A percentile compares a stretch with the other conserved stretches of the same genome.
These are phyloP conservation scores for Nemophila menziesii DNA, from an alignment of 257 asterid genomes.

Conservation along the genomic window DNA sequence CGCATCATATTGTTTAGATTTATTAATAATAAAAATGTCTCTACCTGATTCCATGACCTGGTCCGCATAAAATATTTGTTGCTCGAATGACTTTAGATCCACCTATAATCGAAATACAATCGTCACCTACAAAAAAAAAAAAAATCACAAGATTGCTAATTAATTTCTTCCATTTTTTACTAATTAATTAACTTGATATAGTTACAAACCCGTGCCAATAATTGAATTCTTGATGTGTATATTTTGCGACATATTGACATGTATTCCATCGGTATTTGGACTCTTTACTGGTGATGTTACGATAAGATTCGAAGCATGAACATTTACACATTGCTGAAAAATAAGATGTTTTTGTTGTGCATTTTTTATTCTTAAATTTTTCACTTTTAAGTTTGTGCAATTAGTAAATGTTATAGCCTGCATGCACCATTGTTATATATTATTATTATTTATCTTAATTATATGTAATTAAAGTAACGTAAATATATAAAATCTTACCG, in stretches of 20 bases:
- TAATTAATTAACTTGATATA: background rate
- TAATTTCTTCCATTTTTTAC: too few species aligned
- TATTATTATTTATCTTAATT: too few species aligned
- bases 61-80: slow-evolving; percentile 59
- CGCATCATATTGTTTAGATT: too few species aligned
- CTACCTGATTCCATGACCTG: slow-evolving; percentile 97
- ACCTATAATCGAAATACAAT: slow-evolving; percentile 72
- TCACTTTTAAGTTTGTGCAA: slow-evolving; percentile 51
- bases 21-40: too few species aligned
- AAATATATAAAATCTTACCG: slow-evolving; percentile 13
- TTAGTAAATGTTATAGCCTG: slow-evolving; percentile 64
- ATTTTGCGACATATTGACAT: slow-evolving; percentile 19
- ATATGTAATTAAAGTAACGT: too few species aligned
- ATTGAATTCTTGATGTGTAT: slow-evolving; percentile 13
- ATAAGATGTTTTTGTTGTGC: slow-evolving; percentile 60
- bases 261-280: slow-evolving; percentile 41
- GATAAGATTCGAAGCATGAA: slow-evolving; percentile 19
- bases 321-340: slow-evolving; percentile 7
- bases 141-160: too few species aligned
- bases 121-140: slow-evolving; percentile 82
- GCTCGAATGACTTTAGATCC: slow-evolving; percentile 53
- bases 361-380: slow-evolving; percentile 29
- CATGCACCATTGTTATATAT: too few species aligned
- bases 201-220: slow-evolving; percentile 24
- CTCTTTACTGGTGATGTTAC: slow-evolving; percentile 20